phyloP scores from a whole-genome alignment of 2,329 filamentous ascomycete genomes.

The Hymenoscyphus albidus region DNA sequence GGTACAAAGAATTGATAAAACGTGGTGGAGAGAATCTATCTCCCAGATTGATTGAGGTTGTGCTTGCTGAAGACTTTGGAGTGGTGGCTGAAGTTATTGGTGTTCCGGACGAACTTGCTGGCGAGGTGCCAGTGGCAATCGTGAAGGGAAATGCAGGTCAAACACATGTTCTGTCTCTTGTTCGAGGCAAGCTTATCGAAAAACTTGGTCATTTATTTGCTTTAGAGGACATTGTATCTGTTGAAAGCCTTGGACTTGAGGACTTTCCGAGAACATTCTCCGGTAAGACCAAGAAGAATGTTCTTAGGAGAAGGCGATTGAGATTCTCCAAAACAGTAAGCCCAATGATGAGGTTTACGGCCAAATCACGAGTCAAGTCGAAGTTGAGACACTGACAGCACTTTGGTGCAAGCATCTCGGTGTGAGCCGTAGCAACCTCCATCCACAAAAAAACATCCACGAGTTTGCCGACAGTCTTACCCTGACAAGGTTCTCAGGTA shows the following conservation, averaged over 20 bases:
- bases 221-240: slow-evolving; percentile 67
- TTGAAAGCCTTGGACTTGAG: slow-evolving; percentile 78
- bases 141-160: slow-evolving; percentile 39
- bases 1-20: slow-evolving; percentile 93
- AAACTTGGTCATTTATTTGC: slow-evolving; percentile 51
- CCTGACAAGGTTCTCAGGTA: slow-evolving; percentile 14
- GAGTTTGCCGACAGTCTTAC: slow-evolving; percentile 16
- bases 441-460: slow-evolving; percentile 10
- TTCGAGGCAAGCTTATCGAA: slow-evolving; percentile 40
- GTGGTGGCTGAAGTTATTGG: slow-evolving; percentile 77
- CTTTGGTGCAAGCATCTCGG: slow-evolving; percentile 15
- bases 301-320: slow-evolving; percentile 45
- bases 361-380: not conserved
- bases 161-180: slow-evolving; percentile 11
- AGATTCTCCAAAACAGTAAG: not conserved
- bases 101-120: slow-evolving; percentile 73
- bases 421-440: slow-evolving; percentile 10
- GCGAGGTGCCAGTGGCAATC: slow-evolving; percentile 82
- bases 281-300: slow-evolving; percentile 96
- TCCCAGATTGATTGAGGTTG: slow-evolving; percentile 74
- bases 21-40: slow-evolving; percentile 92
- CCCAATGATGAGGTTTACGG: not conserved
- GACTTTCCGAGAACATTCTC: slow-evolving; percentile 87
- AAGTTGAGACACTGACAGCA: slow-evolving; percentile 7
- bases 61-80: slow-evolving; percentile 42